phyloP scores from a whole-genome alignment of 192 early-diverging fungal species.

The Phlyctochytrium planicorne region DNA sequence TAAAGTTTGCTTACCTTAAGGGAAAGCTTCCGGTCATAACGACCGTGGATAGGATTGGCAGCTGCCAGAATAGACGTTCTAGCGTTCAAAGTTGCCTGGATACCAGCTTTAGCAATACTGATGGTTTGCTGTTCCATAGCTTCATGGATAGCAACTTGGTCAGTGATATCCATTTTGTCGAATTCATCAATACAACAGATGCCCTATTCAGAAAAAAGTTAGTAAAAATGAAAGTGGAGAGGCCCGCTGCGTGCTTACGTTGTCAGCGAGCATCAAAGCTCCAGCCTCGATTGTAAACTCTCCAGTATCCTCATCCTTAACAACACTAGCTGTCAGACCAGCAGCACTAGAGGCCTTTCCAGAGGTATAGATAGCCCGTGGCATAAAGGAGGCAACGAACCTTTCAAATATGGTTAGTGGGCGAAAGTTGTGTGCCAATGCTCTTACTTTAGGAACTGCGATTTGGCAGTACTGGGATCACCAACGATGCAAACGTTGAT shows the following conservation, averaged over 20 bases:
- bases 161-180: conserved; percentile 95
- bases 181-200: conserved; percentile 99
- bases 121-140: conserved; percentile 99
- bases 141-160: conserved; percentile 99
- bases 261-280: conserved; percentile 96
- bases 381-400: conserved; percentile 86
- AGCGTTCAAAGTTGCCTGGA: conserved; percentile 25
- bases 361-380: conserved; percentile 92
- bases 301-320: conserved; percentile 95
- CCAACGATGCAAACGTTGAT: conserved; percentile 98
- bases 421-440: not conserved
- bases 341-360: conserved; percentile 95
- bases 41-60: conserved; percentile 91
- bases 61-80: conserved; percentile 90
- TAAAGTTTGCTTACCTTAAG: conserved; percentile 55
- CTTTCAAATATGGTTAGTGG: conserved; percentile 43
- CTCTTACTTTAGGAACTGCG: conserved; percentile 86
- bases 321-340: conserved; percentile 91
- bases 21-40: conserved; percentile 94
- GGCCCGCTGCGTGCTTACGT: conserved; percentile 47
- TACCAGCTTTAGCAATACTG: conserved; percentile 25
- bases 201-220: conserved; percentile 52
- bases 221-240: conserved; percentile 3
- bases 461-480: conserved; percentile 93
- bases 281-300: conserved; percentile 98